Conservation (phyloP, 1,139 yeast genomes). For the Saccharomycopsis phalli region DNA sequence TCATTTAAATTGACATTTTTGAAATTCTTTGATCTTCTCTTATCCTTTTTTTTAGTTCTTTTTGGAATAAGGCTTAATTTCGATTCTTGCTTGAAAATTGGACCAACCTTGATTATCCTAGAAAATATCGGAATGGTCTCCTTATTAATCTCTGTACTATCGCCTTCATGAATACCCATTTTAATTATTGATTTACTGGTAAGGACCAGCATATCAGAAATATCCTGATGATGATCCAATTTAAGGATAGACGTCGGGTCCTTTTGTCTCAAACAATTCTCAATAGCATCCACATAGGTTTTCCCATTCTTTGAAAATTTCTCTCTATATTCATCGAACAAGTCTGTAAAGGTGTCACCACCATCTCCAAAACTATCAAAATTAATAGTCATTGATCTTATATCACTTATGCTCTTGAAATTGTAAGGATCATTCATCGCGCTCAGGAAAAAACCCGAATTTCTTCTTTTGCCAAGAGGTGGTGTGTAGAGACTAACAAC, state of each 20-base stretch:
- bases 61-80: slow-evolving; percentile 22
- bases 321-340: slow-evolving; percentile 1
- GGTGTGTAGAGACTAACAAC: too few relatives aligned
- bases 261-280: slow-evolving; percentile 2
- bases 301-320: background rate
- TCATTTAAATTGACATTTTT: slow-evolving; percentile 23
- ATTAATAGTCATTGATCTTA: slow-evolving; percentile 3
- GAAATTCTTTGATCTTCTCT: slow-evolving; percentile 23
- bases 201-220: slow-evolving; percentile 2
- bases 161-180: too few relatives aligned
- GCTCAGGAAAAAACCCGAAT: slow-evolving; percentile 5
- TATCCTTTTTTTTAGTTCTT: slow-evolving; percentile 19
- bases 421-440: slow-evolving; percentile 10
- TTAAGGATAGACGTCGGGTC: slow-evolving; percentile 10
- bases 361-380: slow-evolving; percentile 1
- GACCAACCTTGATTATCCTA: slow-evolving; percentile 24
- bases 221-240: slow-evolving; percentile 12
- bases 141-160: background rate
- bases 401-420: background rate
- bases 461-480: slow-evolving; percentile 1
- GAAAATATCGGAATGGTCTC: slow-evolving; percentile 17
- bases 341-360: slow-evolving; percentile 3
- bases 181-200: slow-evolving; percentile 5
- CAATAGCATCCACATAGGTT: background rate
- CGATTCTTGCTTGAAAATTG: slow-evolving; percentile 24